phyloP scores from a whole-genome alignment of 495 filamentous ascomycete genomes.

The Coniosporium apollinis region DNA sequence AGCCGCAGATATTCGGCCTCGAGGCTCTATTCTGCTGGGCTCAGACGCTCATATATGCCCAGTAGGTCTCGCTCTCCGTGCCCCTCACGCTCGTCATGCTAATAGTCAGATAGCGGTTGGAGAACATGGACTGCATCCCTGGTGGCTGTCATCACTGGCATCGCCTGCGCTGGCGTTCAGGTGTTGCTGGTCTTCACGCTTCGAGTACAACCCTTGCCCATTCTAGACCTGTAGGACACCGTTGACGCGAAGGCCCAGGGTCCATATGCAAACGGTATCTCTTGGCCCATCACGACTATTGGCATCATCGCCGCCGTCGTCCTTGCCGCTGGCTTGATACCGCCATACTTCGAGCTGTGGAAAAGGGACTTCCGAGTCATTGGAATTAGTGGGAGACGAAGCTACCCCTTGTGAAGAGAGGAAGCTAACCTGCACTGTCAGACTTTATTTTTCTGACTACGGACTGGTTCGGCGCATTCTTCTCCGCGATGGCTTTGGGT shows the following conservation, averaged over 20 bases:
- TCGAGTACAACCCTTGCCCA: conserved; percentile 36
- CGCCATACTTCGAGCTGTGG: conserved; percentile 56
- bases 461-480: conserved; percentile 57
- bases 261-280: conserved; percentile 34
- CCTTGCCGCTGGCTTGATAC: conserved; percentile 43
- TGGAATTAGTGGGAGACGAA: conserved; percentile 40
- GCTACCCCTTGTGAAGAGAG: not conserved
- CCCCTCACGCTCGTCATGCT: not conserved
- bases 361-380: conserved; percentile 52
- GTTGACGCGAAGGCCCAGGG: too few species aligned
- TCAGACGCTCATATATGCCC: conserved; percentile 45
- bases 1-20: conserved; percentile 51
- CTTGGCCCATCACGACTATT: conserved; percentile 42
- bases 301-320: conserved; percentile 44
- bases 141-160: conserved; percentile 24
- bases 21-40: conserved; percentile 50
- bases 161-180: conserved; percentile 41
- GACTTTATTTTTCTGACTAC: conserved; percentile 49
- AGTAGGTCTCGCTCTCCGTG: conserved; percentile 26
- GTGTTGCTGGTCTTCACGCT: conserved; percentile 46
- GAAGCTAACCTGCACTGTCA: conserved; percentile 7
- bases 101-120: conserved; percentile 28
- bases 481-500: conserved; percentile 58
- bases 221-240: too few species aligned
- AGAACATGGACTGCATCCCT: conserved; percentile 30